Evolutionary conservation across 306 rosid species (phyloP), one percentile per base, ranked within the genome.

Genomic region (Heteromeles arbutifolia): DNA sequence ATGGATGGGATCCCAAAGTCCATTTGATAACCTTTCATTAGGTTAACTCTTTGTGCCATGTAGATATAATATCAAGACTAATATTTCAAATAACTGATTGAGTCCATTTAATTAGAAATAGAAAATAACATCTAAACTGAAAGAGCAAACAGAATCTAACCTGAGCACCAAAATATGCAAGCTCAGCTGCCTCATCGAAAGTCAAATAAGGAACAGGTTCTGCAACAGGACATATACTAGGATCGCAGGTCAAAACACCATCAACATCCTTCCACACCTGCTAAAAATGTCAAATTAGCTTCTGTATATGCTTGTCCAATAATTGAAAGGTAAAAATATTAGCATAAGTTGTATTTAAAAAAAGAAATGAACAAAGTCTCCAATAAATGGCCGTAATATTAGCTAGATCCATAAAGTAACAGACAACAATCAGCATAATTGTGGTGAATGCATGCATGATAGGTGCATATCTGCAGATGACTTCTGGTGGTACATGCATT

Each of bases 231-330:
- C 84, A 87, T 82, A 89, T 76, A 52, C 80, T 82, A 44, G 93
- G 93, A 87, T 87, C 93, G 41, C 87, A 84, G 62, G 93, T 87
- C 83, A 87, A 82, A 84, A 89, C 91, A 58, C 93, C 93, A 85
- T 89, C 90, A 80, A 89, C 93, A 82, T 89, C 91, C 84, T 89
- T 89, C 93, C 93, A 89, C 37, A 89, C 90, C 93, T 89, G 86
- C 37, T 53, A 54, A 41, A 54, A 76, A 25, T 28, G 14, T 76
- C 54, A 76, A 67, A 10, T 65, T 50, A 66, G 4, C 63, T 67
- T 57, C 67, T 18, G 26, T 25, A 67, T 66, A 26, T 65, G 67
- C 32, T 50, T 15, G 15, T 31, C 41, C 84, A 86, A 78, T 62
- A 76, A 53, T 78, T 61, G 68, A 39, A 39, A 39, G 75, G 29